Conservation (phyloP, 495 filamentous ascomycete species). For the Daldinia vernicosa region DNA sequence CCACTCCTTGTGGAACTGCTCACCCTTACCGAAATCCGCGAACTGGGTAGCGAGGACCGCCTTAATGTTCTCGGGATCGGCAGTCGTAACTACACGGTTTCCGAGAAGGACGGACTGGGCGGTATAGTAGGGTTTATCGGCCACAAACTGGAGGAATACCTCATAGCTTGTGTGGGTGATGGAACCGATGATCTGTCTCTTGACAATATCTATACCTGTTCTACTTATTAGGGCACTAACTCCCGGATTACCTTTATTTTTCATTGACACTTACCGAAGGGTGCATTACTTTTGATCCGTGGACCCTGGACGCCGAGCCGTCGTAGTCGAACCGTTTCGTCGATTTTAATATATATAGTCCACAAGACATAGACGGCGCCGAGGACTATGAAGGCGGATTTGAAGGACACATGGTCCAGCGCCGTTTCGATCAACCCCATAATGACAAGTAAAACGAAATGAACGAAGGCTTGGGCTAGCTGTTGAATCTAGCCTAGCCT, state of each 20-base stretch:
- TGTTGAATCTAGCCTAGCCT: not conserved
- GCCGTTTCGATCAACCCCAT: slow-evolving; percentile 55
- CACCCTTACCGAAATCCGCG: slow-evolving; percentile 75
- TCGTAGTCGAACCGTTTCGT: slow-evolving; percentile 52
- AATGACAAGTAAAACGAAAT: slow-evolving; percentile 12
- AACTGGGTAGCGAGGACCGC: slow-evolving; percentile 84
- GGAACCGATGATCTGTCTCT: slow-evolving; percentile 59
- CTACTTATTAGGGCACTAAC: slow-evolving; percentile 18
- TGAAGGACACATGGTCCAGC: slow-evolving; percentile 50
- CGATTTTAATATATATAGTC: slow-evolving; percentile 42
- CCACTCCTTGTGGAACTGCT: slow-evolving; percentile 74
- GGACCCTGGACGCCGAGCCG: slow-evolving; percentile 52
- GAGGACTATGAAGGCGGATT: slow-evolving; percentile 40
- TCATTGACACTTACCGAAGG: slow-evolving; percentile 37
- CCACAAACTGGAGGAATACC: slow-evolving; percentile 66
- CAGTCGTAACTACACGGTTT: slow-evolving; percentile 69
- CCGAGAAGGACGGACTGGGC: slow-evolving; percentile 66
- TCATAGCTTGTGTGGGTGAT: slow-evolving; percentile 63
- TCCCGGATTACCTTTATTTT: not conserved
- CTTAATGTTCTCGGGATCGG: slow-evolving; percentile 86
- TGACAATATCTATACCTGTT: slow-evolving; percentile 70
- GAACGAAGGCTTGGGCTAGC: not conserved
- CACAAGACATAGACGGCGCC: slow-evolving; percentile 44
- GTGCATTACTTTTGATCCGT: slow-evolving; percentile 21
- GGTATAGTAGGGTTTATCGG: slow-evolving; percentile 55